Evolutionary conservation across 441 rosid genomes (phyloP).

Genomic region (Populus hybrid): DNA sequence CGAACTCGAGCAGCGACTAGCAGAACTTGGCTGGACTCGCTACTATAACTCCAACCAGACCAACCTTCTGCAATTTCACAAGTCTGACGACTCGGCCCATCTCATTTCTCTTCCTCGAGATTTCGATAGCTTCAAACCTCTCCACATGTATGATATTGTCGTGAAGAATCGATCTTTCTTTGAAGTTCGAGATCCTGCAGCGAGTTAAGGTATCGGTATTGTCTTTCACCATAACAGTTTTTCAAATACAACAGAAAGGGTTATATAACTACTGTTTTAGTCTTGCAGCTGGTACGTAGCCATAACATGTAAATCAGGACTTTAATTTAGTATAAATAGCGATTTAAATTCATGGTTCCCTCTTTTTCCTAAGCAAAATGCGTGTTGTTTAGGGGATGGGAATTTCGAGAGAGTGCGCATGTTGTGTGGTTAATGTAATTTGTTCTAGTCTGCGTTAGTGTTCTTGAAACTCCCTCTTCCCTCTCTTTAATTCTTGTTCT

Average conservation of each 20-base stretch:
- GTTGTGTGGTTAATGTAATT: conserved; percentile 4
- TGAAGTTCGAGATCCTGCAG: conserved; percentile 44
- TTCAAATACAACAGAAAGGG: background rate
- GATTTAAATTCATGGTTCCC: background rate
- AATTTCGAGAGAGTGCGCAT: background rate
- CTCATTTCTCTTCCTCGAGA: conserved; percentile 52
- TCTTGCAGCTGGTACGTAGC: background rate
- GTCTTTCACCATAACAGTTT: background rate
- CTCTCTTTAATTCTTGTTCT: conserved; percentile 1
- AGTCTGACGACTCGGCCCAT: conserved; percentile 39
- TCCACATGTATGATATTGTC: conserved; percentile 65
- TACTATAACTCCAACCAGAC: conserved; percentile 33
- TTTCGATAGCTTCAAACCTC: conserved; percentile 37
- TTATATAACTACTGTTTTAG: background rate
- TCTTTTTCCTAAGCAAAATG: background rate
- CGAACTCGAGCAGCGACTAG: conserved; percentile 50
- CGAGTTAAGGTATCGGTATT: background rate
- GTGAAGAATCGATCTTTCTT: conserved; percentile 64
- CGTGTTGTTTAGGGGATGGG: background rate
- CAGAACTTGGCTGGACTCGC: conserved; percentile 64
- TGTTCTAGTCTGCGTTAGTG: conserved; percentile 4
- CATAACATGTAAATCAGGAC: background rate
- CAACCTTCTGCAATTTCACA: conserved; percentile 56
- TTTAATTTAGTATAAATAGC: background rate
- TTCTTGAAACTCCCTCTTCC: conserved; percentile 8